These are phyloP conservation scores for Tolypocladium cylindrosporum DNA, from an alignment of 2,329 filamentous ascomycete species.

Conservation along the genomic window DNA sequence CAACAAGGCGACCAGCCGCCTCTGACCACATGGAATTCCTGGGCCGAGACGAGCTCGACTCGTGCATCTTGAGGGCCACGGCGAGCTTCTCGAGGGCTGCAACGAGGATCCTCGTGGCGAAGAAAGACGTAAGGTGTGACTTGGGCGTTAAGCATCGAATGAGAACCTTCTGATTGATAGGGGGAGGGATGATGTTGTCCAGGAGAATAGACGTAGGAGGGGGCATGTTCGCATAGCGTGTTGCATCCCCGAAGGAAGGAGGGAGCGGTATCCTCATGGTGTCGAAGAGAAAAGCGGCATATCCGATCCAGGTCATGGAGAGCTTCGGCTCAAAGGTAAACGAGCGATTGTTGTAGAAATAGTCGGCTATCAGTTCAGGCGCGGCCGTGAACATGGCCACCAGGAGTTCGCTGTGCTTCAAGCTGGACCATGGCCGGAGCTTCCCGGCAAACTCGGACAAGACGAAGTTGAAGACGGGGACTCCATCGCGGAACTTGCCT, in stretches of 20 bases:
- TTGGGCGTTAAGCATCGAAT: constrained; percentile 70
- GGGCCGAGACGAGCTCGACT: constrained; percentile 25
- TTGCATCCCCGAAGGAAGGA: constrained; percentile 55
- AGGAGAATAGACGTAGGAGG: constrained; percentile 72
- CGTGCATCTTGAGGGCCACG: constrained; percentile 51
- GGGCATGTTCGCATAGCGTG: constrained; percentile 53
- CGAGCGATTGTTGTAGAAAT: constrained; percentile 69
- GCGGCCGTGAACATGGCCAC: constrained; percentile 69
- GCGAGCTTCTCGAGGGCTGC: constrained; percentile 71
- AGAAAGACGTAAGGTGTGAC: constrained; percentile 72
- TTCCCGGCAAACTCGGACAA: constrained; percentile 70
- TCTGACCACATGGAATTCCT: constrained; percentile 53
- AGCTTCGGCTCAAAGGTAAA: constrained; percentile 88
- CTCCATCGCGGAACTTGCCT: constrained; percentile 52
- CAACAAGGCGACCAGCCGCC: constrained; percentile 55
- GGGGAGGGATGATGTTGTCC: constrained; percentile 77
- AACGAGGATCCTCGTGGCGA: constrained; percentile 70
- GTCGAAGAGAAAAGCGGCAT: constrained; percentile 79
- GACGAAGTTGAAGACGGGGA: constrained; percentile 70
- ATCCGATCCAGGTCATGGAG: constrained; percentile 90
- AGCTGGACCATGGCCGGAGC: constrained; percentile 73
- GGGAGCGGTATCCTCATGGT: constrained; percentile 68
- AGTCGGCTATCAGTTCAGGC: constrained; percentile 81
- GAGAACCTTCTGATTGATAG: constrained; percentile 70
- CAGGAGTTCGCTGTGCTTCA: constrained; percentile 71